A percentile compares a stretch with the other conserved stretches of the same genome.
phyloP scores from a whole-genome alignment of 768 basidiomycete genomes.

The Brasilioporus rufonigricans region DNA sequence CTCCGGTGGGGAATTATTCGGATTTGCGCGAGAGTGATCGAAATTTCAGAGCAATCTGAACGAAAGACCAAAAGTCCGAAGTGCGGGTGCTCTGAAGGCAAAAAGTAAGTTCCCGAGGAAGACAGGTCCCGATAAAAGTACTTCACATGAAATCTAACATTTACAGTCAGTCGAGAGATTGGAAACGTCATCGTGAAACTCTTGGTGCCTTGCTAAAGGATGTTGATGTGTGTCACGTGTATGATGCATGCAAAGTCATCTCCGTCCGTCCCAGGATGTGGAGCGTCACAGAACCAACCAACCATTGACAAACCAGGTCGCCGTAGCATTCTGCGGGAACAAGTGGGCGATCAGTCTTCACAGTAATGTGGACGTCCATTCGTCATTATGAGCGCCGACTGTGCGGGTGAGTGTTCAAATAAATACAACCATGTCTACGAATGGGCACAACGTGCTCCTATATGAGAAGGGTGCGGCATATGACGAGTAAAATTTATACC shows the following conservation, averaged over 20 bases:
- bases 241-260: constrained; percentile 18
- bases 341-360: constrained; percentile 19
- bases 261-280: constrained; percentile 17
- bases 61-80: background rate
- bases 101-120: background rate
- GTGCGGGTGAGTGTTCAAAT: constrained; percentile 5
- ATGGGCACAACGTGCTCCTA: background rate
- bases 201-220: background rate
- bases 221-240: constrained; percentile 4
- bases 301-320: constrained; percentile 1
- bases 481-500: background rate
- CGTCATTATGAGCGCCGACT: constrained; percentile 17
- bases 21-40: background rate
- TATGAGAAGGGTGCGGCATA: background rate
- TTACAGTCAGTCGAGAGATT: background rate
- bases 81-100: background rate
- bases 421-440: background rate
- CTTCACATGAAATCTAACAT: background rate
- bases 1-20: background rate
- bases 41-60: background rate
- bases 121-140: background rate
- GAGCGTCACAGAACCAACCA: background rate
- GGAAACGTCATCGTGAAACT: background rate
- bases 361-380: constrained; percentile 11
- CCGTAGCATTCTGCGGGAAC: constrained; percentile 16